Evolutionary conservation across 225 moss, liverwort and hornwort genomes (phyloP).

Genomic region (Bryoerythrophyllum caledonicum): DNA sequence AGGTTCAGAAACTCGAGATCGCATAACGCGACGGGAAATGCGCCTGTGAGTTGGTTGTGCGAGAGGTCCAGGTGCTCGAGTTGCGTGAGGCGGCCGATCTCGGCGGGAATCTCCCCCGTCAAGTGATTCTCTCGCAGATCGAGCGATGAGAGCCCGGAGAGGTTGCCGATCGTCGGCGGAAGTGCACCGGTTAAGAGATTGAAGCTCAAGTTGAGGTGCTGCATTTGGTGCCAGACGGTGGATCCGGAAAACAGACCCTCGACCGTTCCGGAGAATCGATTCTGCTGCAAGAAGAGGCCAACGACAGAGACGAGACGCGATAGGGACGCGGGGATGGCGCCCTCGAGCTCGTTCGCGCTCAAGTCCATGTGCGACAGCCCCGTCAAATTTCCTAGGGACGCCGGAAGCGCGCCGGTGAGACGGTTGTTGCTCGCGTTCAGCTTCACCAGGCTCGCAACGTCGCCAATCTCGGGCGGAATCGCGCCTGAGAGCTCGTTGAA

Average conservation of each 20-base stretch:
- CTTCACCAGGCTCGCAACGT: conserved; percentile 21
- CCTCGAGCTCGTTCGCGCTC: conserved; percentile 25
- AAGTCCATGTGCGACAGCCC: conserved; percentile 21
- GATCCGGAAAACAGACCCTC: conserved; percentile 45
- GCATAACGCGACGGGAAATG: conserved; percentile 47
- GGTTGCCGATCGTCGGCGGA: conserved; percentile 54
- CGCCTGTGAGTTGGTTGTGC: conserved; percentile 49
- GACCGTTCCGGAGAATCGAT: conserved; percentile 54
- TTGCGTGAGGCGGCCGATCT: conserved; percentile 51
- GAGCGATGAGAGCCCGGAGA: conserved; percentile 46
- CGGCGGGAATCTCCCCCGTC: conserved; percentile 46
- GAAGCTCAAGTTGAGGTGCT: conserved; percentile 49
- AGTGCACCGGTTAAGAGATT: conserved; percentile 47
- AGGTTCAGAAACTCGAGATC: conserved; percentile 47
- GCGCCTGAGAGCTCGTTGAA: conserved; percentile 25
- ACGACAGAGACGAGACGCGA: conserved; percentile 24
- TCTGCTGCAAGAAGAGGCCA: conserved; percentile 54
- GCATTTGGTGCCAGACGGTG: conserved; percentile 55
- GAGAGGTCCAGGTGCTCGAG: conserved; percentile 59
- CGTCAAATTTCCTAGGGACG: conserved; percentile 25
- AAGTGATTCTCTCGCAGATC: conserved; percentile 51
- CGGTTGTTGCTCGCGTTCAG: conserved; percentile 23
- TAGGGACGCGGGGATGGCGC: conserved; percentile 31
- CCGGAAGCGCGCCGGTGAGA: conserved; percentile 27
- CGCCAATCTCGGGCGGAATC: conserved; percentile 23